A percentile compares a stretch with the other conserved stretches of the same genome.
phyloP scores from a whole-genome alignment of 2,329 filamentous ascomycete species.

The Cordyceps cateniannulata region DNA sequence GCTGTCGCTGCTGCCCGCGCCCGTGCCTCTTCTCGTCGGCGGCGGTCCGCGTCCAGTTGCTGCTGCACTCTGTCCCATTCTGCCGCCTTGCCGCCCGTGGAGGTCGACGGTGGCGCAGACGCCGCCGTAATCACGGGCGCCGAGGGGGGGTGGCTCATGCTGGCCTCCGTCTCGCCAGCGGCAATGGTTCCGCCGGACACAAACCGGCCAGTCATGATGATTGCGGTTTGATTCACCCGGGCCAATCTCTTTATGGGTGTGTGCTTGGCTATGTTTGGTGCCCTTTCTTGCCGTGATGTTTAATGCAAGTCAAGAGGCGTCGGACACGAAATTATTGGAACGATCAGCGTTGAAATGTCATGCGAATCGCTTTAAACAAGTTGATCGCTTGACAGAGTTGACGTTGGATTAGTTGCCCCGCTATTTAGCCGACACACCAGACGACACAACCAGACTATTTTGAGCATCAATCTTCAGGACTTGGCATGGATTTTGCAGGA shows the following conservation, averaged over 20 bases:
- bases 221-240: background rate
- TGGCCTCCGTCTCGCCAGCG: slow-evolving; percentile 20
- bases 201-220: slow-evolving; percentile 47
- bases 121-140: slow-evolving; percentile 18
- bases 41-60: slow-evolving; percentile 56
- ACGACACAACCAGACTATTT: background rate
- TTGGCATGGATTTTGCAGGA: background rate
- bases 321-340: background rate
- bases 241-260: background rate
- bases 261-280: background rate
- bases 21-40: slow-evolving; percentile 45
- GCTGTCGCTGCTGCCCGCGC: slow-evolving; percentile 29
- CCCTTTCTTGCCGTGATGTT: background rate
- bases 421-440: background rate
- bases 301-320: background rate
- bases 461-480: background rate
- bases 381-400: background rate
- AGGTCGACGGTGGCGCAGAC: background rate
- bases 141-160: background rate
- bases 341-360: background rate
- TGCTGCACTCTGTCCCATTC: slow-evolving; percentile 61
- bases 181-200: slow-evolving; percentile 49
- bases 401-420: background rate
- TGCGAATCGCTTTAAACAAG: background rate
- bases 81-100: slow-evolving; percentile 18